Evolutionary conservation across 495 filamentous ascomycete genomes (phyloP).

Genomic region (Neurospora africana): DNA sequence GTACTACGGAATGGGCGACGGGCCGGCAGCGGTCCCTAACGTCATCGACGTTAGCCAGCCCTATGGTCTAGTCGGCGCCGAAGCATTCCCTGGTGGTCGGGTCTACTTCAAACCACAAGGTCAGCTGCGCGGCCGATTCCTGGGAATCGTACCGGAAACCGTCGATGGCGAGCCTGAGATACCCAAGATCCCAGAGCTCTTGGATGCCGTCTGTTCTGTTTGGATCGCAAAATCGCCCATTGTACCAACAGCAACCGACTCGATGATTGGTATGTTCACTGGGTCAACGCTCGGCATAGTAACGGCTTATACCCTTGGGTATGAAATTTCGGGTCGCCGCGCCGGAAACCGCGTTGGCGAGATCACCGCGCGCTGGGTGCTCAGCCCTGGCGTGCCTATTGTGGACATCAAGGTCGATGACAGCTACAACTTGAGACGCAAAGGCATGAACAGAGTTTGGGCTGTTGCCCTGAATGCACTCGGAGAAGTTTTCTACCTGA

Average conservation of each 20-base stretch:
- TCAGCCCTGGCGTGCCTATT: constrained; percentile 89
- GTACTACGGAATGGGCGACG: constrained; percentile 69
- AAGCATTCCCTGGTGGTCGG: constrained; percentile 71
- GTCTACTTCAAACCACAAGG: constrained; percentile 62
- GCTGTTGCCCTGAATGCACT: constrained; percentile 81
- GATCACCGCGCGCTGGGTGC: constrained; percentile 72
- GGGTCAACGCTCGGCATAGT: constrained; percentile 84
- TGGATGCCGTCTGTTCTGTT: constrained; percentile 58
- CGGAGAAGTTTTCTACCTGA: constrained; percentile 82
- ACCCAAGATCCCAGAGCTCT: constrained; percentile 52
- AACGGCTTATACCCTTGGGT: constrained; percentile 67
- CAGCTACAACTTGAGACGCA: constrained; percentile 56
- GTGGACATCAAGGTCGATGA: constrained; percentile 80
- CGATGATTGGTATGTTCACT: constrained; percentile 68
- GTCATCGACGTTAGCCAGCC: constrained; percentile 80
- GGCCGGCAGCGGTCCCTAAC: constrained; percentile 66
- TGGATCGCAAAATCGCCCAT: constrained; percentile 84
- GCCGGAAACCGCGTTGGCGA: constrained; percentile 52
- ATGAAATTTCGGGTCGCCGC: constrained; percentile 53
- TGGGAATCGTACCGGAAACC: constrained; percentile 42
- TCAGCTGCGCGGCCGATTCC: constrained; percentile 70
- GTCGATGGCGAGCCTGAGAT: constrained; percentile 50
- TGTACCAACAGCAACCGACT: constrained; percentile 61
- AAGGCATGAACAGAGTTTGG: constrained; percentile 64
- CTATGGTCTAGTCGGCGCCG: constrained; percentile 73